These are phyloP conservation scores for Lachnellula hyalina DNA, from an alignment of 2,329 filamentous ascomycete species.

Conservation along the genomic window DNA sequence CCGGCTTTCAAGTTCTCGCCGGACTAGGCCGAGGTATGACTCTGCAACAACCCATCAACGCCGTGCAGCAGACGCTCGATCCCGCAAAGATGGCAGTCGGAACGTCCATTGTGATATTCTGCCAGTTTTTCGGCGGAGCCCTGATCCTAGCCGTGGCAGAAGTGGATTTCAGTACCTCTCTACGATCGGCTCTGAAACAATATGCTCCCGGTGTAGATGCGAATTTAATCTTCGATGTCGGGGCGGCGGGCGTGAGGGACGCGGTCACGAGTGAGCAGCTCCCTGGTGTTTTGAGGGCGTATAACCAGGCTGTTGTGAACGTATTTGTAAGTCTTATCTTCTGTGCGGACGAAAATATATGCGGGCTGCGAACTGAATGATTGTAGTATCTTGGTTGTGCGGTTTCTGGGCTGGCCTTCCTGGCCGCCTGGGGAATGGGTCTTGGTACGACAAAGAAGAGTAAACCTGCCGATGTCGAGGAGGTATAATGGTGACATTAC, in stretches of 20 bases:
- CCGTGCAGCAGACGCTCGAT: constrained; percentile 31
- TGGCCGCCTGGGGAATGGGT: constrained; percentile 12
- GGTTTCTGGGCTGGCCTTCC: constrained; percentile 6
- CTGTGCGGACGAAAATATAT: neutral
- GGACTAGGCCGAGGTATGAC: constrained; percentile 21
- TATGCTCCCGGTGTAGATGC: constrained; percentile 33
- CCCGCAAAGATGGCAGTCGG: constrained; percentile 29
- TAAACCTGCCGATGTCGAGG: too few species aligned
- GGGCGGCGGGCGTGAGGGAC: constrained; percentile 34
- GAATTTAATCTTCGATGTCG: constrained; percentile 34
- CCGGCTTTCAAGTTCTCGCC: constrained; percentile 23
- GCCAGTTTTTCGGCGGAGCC: constrained; percentile 29
- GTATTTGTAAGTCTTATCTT: constrained; percentile 10
- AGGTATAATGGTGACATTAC: too few species aligned
- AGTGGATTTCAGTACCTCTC: constrained; percentile 26
- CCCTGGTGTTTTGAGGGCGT: constrained; percentile 36
- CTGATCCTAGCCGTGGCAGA: constrained; percentile 29
- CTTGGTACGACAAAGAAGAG: too few species aligned
- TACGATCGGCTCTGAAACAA: constrained; percentile 27
- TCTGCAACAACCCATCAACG: constrained; percentile 28
- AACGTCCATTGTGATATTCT: constrained; percentile 33
- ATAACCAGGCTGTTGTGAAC: constrained; percentile 31
- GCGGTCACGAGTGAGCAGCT: constrained; percentile 33
- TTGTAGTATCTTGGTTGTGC: constrained; percentile 12
- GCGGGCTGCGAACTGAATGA: neutral